These are phyloP conservation scores for Tulasnella sp. DNA, from an alignment of 768 basidiomycete species.

Conservation along the genomic window DNA sequence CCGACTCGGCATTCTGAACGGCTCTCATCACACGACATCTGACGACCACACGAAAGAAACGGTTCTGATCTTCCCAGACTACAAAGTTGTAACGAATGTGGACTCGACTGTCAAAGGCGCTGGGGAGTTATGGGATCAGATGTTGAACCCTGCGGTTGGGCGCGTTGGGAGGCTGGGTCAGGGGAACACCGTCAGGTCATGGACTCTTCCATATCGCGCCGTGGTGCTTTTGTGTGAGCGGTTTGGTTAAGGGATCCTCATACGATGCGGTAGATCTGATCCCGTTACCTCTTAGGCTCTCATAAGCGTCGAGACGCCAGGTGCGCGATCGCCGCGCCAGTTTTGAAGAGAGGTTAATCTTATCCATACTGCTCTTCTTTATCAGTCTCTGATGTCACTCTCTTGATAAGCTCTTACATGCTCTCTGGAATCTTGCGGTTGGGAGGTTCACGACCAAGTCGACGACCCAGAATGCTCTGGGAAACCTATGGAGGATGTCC, in stretches of 20 bases:
- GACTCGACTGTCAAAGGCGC: conserved; percentile 55
- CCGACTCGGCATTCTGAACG: conserved; percentile 67
- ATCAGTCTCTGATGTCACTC: conserved; percentile 23
- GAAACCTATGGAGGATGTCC: conserved; percentile 47
- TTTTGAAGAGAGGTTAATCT: conserved; percentile 59
- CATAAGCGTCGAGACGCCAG: conserved; percentile 90
- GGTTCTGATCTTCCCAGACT: conserved; percentile 88
- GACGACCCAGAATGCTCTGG: conserved; percentile 34
- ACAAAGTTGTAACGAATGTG: conserved; percentile 68
- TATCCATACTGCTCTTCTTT: conserved; percentile 13
- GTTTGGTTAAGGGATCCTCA: background rate
- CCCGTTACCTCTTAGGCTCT: conserved; percentile 47
- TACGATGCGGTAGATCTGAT: background rate
- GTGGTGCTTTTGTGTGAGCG: conserved; percentile 77
- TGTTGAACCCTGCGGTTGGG: conserved; percentile 49
- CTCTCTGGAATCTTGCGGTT: conserved; percentile 54
- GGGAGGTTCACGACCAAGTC: conserved; percentile 65
- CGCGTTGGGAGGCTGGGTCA: conserved; percentile 28
- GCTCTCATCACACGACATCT: conserved; percentile 66
- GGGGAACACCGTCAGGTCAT: conserved; percentile 48
- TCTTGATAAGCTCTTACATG: conserved; percentile 45
- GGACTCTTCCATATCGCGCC: conserved; percentile 81
- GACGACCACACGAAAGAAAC: conserved; percentile 55
- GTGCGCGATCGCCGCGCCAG: conserved; percentile 78
- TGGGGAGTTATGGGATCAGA: conserved; percentile 50